Conservation (phyloP, 306 rosid species). For the Calophaca sinica region DNA sequence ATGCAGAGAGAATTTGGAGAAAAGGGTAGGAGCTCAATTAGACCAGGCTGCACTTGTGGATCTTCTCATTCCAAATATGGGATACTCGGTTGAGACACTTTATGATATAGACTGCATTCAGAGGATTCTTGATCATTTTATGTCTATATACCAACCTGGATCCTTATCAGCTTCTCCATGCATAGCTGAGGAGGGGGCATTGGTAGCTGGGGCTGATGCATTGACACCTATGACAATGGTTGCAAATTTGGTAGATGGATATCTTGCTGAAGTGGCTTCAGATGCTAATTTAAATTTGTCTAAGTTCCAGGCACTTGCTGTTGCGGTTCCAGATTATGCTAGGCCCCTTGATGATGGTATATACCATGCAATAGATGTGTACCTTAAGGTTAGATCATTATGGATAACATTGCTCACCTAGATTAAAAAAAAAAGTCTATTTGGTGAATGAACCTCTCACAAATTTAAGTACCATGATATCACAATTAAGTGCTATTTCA, state of each 20-base stretch:
- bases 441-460: background rate
- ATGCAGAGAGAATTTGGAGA: slow-evolving; percentile 82
- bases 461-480: background rate
- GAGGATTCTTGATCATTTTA: slow-evolving; percentile 84
- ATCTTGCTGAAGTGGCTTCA: slow-evolving; percentile 86
- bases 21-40: slow-evolving; percentile 75
- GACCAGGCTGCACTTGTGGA: slow-evolving; percentile 78
- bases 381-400: slow-evolving; percentile 72
- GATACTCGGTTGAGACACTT: slow-evolving; percentile 75
- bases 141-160: slow-evolving; percentile 62
- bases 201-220: slow-evolving; percentile 60
- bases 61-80: slow-evolving; percentile 86
- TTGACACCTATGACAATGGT: slow-evolving; percentile 77
- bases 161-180: slow-evolving; percentile 66
- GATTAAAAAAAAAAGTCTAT: background rate
- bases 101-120: slow-evolving; percentile 81
- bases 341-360: slow-evolving; percentile 81
- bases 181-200: slow-evolving; percentile 62
- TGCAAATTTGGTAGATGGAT: slow-evolving; percentile 81
- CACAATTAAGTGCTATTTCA: background rate
- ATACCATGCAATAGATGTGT: slow-evolving; percentile 87
- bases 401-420: slow-evolving; percentile 14
- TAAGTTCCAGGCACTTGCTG: slow-evolving; percentile 83
- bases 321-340: slow-evolving; percentile 79
- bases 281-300: slow-evolving; percentile 76